Percentiles rank a stretch among this genome's conserved stretches.
Conservation (phyloP, 2,329 filamentous ascomycete species). For the Calonectria naviculata region DNA sequence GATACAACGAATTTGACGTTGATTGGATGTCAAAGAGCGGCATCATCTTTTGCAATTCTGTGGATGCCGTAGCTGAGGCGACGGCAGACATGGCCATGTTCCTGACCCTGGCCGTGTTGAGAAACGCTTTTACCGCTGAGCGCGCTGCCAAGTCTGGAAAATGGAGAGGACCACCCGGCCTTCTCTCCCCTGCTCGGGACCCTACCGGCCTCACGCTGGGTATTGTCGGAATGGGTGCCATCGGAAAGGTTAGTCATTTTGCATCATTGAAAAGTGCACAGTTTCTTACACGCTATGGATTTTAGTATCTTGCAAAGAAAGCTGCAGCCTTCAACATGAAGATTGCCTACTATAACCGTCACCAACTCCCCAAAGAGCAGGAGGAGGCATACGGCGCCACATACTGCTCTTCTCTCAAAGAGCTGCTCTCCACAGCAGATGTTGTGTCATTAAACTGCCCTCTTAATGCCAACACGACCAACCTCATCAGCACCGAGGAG, state of each 20-base stretch:
- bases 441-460: slow-evolving; percentile 51
- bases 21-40: slow-evolving; percentile 53
- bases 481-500: slow-evolving; percentile 49
- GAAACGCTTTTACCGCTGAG: slow-evolving; percentile 55
- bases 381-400: slow-evolving; percentile 47
- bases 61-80: slow-evolving; percentile 63
- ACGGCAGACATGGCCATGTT: slow-evolving; percentile 58
- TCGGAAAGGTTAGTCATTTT: slow-evolving; percentile 44
- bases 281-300: background rate
- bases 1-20: slow-evolving; percentile 59
- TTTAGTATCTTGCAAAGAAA: slow-evolving; percentile 51
- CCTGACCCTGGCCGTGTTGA: slow-evolving; percentile 47
- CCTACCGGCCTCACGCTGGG: slow-evolving; percentile 54
- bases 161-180: slow-evolving; percentile 45
- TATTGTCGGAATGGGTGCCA: slow-evolving; percentile 57
- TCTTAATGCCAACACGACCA: slow-evolving; percentile 50
- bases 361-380: slow-evolving; percentile 43
- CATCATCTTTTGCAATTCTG: slow-evolving; percentile 64
- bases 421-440: slow-evolving; percentile 52
- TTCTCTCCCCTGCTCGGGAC: slow-evolving; percentile 47
- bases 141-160: slow-evolving; percentile 46
- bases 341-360: slow-evolving; percentile 53
- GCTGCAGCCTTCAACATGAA: slow-evolving; percentile 52
- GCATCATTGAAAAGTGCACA: rapidly evolving
- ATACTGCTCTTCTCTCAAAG: slow-evolving; percentile 48